Base-by-base conservation (phyloP, 169 alveolate genomes). In the Toxoplasma gondii region DNA sequence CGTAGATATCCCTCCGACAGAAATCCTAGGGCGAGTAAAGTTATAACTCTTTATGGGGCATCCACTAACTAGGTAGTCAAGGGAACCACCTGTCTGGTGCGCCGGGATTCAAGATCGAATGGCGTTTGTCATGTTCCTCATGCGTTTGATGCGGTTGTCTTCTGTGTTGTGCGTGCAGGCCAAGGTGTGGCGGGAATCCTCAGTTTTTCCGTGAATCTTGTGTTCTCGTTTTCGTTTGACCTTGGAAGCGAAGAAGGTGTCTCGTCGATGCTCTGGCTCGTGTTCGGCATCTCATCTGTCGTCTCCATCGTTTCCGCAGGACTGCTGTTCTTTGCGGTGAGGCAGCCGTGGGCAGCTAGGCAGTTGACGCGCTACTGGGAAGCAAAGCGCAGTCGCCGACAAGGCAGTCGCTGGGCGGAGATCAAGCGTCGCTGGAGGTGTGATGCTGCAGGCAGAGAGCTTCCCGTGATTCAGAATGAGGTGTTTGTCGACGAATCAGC, bases 231-330 rank as follows among this genome's bases (percentile, higher is more conserved):
- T 31, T 54, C 70, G 53, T 91, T 91, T 38, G 93, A 91, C 88
- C 74, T 91, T n/a, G 70, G 70, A 10, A 70, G 88, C 45, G 45
- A 5, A 19, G 88, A 44, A 70, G 93, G 93, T 16, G 53, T 58
- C 16, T 38, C 49, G 29, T 45, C 45, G 44, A 91, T 91, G 93
- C 58, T 91, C 45, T 91, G 93, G 91, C 88, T 90, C 70, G 88
- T 54, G 45, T 80, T 53, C 53, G 91, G 84, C 53, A 86, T 67
- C 34, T 41, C 70, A 22, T n/a, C 70, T 4, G 90, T 69, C 39
- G 69, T 49, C 82, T 58, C 91, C 58, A 36, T 22, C 29, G 58
- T 81, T 31, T 49, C 91, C 27, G 81, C 91, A 5, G 54, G 38
- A 39, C 91, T 78, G 83, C 91, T 91, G 69, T 24, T 81, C 82